phyloP scores from a whole-genome alignment of 768 basidiomycete species.

The Mycena rosella region DNA sequence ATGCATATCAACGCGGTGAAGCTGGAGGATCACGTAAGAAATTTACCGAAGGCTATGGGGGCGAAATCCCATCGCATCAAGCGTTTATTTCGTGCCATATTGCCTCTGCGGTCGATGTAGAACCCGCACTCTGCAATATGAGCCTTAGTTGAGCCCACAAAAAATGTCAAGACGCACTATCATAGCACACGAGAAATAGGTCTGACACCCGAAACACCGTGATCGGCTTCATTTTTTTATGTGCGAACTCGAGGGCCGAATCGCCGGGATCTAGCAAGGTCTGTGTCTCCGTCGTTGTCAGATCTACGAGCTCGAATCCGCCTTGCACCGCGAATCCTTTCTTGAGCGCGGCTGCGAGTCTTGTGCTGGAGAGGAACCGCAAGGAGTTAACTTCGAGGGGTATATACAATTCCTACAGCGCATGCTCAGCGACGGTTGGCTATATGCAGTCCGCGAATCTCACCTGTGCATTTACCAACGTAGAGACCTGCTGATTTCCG shows the following conservation, averaged over 20 bases:
- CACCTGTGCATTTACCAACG: background rate
- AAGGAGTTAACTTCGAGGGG: slow-evolving; percentile 82
- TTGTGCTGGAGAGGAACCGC: slow-evolving; percentile 71
- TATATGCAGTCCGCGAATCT: background rate
- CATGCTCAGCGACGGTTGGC: background rate
- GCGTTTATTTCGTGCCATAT: slow-evolving; percentile 73
- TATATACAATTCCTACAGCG: slow-evolving; percentile 81
- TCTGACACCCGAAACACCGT: slow-evolving; percentile 82
- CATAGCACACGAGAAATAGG: slow-evolving; percentile 84
- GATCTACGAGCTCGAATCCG: slow-evolving; percentile 55
- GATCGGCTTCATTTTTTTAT: slow-evolving; percentile 68
- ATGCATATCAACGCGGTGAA: background rate
- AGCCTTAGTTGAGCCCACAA: too few species aligned
- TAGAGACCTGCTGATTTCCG: background rate
- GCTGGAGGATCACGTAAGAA: background rate
- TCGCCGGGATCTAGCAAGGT: slow-evolving; percentile 80
- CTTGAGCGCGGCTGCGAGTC: slow-evolving; percentile 35
- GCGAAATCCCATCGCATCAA: slow-evolving; percentile 82
- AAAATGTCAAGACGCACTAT: slow-evolving; percentile 59
- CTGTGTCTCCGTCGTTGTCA: slow-evolving; percentile 82
- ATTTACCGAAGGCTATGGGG: slow-evolving; percentile 78
- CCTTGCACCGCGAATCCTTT: slow-evolving; percentile 21
- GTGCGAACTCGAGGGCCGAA: slow-evolving; percentile 63
- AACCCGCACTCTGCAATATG: slow-evolving; percentile 76
- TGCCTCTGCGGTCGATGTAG: slow-evolving; percentile 83